These are phyloP conservation scores for Boletus subcaerulescens DNA, from an alignment of 768 basidiomycete genomes.

Conservation along the genomic window DNA sequence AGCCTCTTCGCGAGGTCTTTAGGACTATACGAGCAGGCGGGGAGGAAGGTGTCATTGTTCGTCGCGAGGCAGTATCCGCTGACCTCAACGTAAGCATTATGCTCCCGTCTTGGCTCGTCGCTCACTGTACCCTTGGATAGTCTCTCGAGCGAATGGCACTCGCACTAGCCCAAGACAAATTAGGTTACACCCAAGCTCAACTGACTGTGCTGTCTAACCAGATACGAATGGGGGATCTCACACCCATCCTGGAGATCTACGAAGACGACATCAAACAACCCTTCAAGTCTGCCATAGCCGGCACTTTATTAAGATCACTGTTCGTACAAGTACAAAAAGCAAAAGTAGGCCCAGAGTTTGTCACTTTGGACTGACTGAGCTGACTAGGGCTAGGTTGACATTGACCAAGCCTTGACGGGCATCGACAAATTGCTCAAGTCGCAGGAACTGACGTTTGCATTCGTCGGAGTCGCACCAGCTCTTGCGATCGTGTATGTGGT, in stretches of 20 bases:
- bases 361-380: background rate
- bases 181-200: slow-evolving; percentile 60
- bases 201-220: slow-evolving; percentile 62
- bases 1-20: slow-evolving; percentile 78
- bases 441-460: slow-evolving; percentile 94
- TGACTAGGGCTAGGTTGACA: slow-evolving; percentile 64
- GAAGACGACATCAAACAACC: slow-evolving; percentile 93
- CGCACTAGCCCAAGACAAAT: slow-evolving; percentile 77
- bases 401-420: slow-evolving; percentile 84
- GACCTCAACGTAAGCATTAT: slow-evolving; percentile 67
- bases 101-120: background rate
- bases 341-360: slow-evolving; percentile 50
- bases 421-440: slow-evolving; percentile 93
- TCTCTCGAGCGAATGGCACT: slow-evolving; percentile 92
- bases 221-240: slow-evolving; percentile 79
- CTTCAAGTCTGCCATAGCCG: slow-evolving; percentile 72
- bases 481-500: slow-evolving; percentile 73
- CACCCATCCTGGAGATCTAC: slow-evolving; percentile 81
- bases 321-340: slow-evolving; percentile 96
- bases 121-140: slow-evolving; percentile 37
- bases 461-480: slow-evolving; percentile 92
- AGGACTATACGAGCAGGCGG: slow-evolving; percentile 82
- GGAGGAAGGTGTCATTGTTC: slow-evolving; percentile 72
- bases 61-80: slow-evolving; percentile 76
- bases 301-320: slow-evolving; percentile 77